Evolutionary conservation across 768 basidiomycete genomes (phyloP).

Genomic region (Amanita molliuscula): DNA sequence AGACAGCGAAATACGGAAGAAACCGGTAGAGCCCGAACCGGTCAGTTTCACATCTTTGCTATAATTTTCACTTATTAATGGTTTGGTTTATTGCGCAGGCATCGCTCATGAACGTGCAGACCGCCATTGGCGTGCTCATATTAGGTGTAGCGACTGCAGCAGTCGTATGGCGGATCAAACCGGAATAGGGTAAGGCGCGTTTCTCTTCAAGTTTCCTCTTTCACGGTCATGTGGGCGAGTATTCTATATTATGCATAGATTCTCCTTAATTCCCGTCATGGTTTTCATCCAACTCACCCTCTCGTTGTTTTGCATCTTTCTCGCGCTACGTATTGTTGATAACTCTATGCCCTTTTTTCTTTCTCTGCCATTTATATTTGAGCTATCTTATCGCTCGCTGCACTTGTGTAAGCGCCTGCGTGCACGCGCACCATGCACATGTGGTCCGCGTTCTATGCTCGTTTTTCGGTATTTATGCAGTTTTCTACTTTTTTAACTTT

Average conservation of each 20-base stretch:
- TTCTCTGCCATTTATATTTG: background rate
- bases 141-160: constrained; percentile 61
- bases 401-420: too few relatives aligned
- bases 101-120: constrained; percentile 31
- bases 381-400: background rate
- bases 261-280: background rate
- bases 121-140: constrained; percentile 56
- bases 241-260: constrained; percentile 1
- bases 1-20: background rate
- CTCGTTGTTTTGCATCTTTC: background rate
- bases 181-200: constrained; percentile 14
- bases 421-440: background rate
- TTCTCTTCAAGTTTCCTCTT: background rate
- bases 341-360: background rate
- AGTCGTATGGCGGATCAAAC: constrained; percentile 62
- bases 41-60: background rate
- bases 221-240: background rate
- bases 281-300: background rate
- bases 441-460: background rate
- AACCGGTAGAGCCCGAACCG: background rate
- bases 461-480: background rate
- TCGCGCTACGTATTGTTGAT: background rate
- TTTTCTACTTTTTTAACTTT: background rate
- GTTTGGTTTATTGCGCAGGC: constrained; percentile 8
- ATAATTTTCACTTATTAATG: background rate